A percentile compares a stretch with the other conserved stretches of the same genome.
These are phyloP conservation scores for Cytospora piceicola DNA, from an alignment of 2,329 filamentous ascomycete genomes.

Conservation along the genomic window DNA sequence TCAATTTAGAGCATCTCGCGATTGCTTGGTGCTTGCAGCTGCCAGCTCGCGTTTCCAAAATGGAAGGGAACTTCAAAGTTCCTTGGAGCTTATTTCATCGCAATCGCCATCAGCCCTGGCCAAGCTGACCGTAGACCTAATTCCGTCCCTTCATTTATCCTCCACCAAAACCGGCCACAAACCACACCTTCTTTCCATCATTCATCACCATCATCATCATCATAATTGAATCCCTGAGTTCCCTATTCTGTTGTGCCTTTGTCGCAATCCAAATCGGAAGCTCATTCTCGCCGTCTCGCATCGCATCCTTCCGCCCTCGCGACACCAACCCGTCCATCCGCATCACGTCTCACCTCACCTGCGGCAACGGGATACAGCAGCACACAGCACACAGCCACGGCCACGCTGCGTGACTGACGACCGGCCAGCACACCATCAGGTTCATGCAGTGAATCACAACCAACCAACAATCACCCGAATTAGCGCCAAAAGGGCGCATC, in stretches of 20 bases:
- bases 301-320: slow-evolving; percentile 12
- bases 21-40: slow-evolving; percentile 7
- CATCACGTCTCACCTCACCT: slow-evolving; percentile 3
- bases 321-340: neutral
- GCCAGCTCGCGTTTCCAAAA: slow-evolving; percentile 17
- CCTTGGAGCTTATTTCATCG: slow-evolving; percentile 21
- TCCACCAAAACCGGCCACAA: slow-evolving; percentile 2
- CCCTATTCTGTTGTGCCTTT: neutral
- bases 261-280: slow-evolving; percentile 1
- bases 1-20: slow-evolving; percentile 20
- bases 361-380: neutral
- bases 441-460: slow-evolving; percentile 22
- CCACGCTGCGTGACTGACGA: slow-evolving; percentile 21
- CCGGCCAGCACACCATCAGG: slow-evolving; percentile 18
- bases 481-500: slow-evolving; percentile 24
- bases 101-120: slow-evolving; percentile 34
- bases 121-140: slow-evolving; percentile 6
- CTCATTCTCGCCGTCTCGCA: slow-evolving; percentile 8
- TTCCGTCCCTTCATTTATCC: slow-evolving; percentile 3
- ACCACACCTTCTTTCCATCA: slow-evolving; percentile 6
- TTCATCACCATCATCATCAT: slow-evolving; percentile 2
- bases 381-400: slow-evolving; percentile 4
- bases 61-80: slow-evolving; percentile 22
- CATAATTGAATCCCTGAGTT: slow-evolving; percentile 5
- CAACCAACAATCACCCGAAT: slow-evolving; percentile 13